Base-by-base conservation (phyloP, 345 rosid genomes). In the Aquilaria yunnanensis region DNA sequence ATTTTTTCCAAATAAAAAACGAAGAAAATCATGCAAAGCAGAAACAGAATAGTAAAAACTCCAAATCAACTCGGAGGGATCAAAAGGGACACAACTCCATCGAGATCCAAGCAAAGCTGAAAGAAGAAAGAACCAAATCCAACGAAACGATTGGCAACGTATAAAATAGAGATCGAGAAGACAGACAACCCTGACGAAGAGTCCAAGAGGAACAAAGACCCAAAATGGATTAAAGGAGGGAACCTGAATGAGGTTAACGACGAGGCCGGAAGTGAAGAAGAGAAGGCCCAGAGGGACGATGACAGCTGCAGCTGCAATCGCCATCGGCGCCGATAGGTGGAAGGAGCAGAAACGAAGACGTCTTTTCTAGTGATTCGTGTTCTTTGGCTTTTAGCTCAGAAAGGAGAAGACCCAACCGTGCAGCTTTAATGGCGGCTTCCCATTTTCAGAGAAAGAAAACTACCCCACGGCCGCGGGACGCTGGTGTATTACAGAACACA, bases 201-300 rank as follows among this genome's bases (percentile, higher is more conserved):
- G 54, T 32, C 30, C 32, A 45, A n/a, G 2, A 4, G 4, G 51
- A 61, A 48, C 0, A 31, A 9, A 12, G 47, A 54, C 7, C 10
- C 0, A 47, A 2, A 47, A 68, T 43, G 13, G 47, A 63, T 63
- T 46, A 41, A 1, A 7, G 43, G 23, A 32, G 47, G n/a, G 56
- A 52, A 93, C 99, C 97, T 94, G 99, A 43, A 94, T 16, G 56
- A 94, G 84, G 81, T 94, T 94, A 41, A 90, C 88, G 59, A 75
- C 73, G 74, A 94, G 92, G 66, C 99, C 99, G 53, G 99, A 94
- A 72, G 78, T 33, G 72, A 90, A 76, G 82, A 90, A 94, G 59
- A 94, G 85, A 57, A 90, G 59, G 41, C 97, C 83, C 67, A 90
- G 59, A 45, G 97, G 97, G 65, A 94, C 88, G 70, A 90, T 68